phyloP scores from a whole-genome alignment of 2,329 filamentous ascomycete genomes.

The Alternaria triticimaculans region DNA sequence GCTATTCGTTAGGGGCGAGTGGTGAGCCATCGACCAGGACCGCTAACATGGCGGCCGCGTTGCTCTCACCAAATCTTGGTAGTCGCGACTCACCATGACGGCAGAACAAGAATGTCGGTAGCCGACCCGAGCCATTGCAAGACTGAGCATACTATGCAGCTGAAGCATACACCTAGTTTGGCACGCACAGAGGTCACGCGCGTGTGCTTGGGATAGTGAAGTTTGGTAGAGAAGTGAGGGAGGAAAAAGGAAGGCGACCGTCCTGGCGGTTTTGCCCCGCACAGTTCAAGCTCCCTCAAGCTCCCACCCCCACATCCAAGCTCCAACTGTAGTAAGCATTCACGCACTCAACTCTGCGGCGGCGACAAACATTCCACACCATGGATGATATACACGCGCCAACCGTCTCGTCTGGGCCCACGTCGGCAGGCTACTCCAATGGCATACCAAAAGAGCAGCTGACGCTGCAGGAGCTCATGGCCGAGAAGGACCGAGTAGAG shows the following conservation, averaged over 20 bases:
- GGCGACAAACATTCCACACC: constrained; percentile 14
- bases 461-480: constrained; percentile 79
- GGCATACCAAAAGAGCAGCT: constrained; percentile 67
- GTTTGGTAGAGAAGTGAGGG: neutral
- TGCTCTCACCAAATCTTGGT: constrained; percentile 9
- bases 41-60: constrained; percentile 14
- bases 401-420: constrained; percentile 80
- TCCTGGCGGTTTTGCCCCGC: constrained; percentile 19
- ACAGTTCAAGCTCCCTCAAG: constrained; percentile 10
- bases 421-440: constrained; percentile 64
- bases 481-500: constrained; percentile 84
- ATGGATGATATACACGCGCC: constrained; percentile 74
- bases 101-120: neutral
- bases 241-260: neutral
- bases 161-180: neutral
- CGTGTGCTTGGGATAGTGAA: neutral
- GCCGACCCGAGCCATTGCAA: neutral
- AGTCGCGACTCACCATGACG: constrained; percentile 17
- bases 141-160: neutral
- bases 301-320: constrained; percentile 5
- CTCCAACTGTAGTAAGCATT: neutral
- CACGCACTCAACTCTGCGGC: neutral
- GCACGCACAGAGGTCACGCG: neutral
- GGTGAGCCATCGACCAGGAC: constrained; percentile 4
- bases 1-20: constrained; percentile 1